phyloP scores from a whole-genome alignment of 495 filamentous ascomycete species.

The Penicillium crystallinum region DNA sequence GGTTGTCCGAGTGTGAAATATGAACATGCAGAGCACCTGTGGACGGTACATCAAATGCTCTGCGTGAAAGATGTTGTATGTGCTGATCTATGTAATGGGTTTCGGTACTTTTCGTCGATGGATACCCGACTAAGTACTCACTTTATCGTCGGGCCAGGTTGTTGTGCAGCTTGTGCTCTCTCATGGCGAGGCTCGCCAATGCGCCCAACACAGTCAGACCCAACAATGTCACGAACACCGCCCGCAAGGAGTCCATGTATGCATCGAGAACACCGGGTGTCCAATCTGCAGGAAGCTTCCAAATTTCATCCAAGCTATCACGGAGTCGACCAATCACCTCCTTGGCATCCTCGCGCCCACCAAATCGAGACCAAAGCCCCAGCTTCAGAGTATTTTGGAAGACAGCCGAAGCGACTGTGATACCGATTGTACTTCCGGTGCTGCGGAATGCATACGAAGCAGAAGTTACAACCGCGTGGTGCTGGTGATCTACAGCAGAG shows the following conservation, averaged over 20 bases:
- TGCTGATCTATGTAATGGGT: background rate
- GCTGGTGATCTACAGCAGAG: constrained; percentile 69
- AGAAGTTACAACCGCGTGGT: constrained; percentile 83
- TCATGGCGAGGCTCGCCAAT: constrained; percentile 62
- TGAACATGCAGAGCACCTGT: background rate
- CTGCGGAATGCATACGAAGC: constrained; percentile 78
- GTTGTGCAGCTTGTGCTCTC: constrained; percentile 71
- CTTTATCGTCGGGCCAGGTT: constrained; percentile 54
- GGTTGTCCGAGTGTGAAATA: background rate
- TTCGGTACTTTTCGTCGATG: background rate
- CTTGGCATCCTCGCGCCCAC: constrained; percentile 56
- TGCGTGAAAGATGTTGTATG: background rate
- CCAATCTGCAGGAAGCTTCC: constrained; percentile 65
- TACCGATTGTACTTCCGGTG: constrained; percentile 77
- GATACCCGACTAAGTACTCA: background rate
- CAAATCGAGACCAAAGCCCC: constrained; percentile 63
- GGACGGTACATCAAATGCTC: background rate
- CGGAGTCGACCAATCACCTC: constrained; percentile 66
- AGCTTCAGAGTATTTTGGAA: constrained; percentile 67
- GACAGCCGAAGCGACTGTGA: constrained; percentile 69
- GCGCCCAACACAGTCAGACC: constrained; percentile 56
- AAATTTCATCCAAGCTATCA: constrained; percentile 69
- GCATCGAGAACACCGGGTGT: constrained; percentile 61
- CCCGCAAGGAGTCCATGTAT: constrained; percentile 71
- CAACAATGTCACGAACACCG: constrained; percentile 67